phyloP scores from a whole-genome alignment of 2,329 filamentous ascomycete genomes.

The Ceratocystis papillata region DNA sequence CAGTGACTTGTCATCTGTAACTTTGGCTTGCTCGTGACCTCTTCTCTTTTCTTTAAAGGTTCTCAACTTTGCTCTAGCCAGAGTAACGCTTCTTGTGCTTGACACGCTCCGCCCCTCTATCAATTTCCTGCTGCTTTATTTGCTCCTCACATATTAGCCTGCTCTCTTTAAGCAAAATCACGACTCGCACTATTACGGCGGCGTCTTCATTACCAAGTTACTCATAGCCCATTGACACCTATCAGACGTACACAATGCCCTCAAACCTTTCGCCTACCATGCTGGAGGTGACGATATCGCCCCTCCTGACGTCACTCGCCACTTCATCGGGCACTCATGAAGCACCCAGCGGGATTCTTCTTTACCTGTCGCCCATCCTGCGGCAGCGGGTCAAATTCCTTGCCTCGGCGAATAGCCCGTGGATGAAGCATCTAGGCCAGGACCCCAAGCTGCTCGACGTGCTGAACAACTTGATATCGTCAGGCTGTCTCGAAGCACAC shows the following conservation, averaged over 20 bases:
- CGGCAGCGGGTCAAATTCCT: slow-evolving; percentile 57
- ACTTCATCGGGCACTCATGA: slow-evolving; percentile 47
- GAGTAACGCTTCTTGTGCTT: background rate
- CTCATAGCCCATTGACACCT: too few relatives aligned
- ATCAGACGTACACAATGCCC: slow-evolving; percentile 17
- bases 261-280: slow-evolving; percentile 29
- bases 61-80: background rate
- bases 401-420: slow-evolving; percentile 33
- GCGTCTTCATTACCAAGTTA: too few relatives aligned
- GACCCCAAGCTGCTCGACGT: slow-evolving; percentile 68
- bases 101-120: background rate
- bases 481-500: slow-evolving; percentile 62
- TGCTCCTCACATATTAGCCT: background rate
- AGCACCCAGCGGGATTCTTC: slow-evolving; percentile 47
- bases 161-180: background rate
- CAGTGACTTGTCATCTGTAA: background rate
- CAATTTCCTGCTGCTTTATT: background rate
- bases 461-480: slow-evolving; percentile 45
- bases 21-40: background rate
- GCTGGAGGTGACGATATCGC: slow-evolving; percentile 42
- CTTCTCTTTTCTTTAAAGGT: background rate
- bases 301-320: slow-evolving; percentile 50
- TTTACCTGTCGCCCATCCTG: slow-evolving; percentile 54
- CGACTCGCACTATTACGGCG: background rate
- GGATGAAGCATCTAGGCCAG: slow-evolving; percentile 40